A percentile compares a stretch with the other conserved stretches of the same genome.
These are phyloP conservation scores for Kodamaea sp. DNA, from an alignment of 1,139 yeast genomes.

Conservation along the genomic window DNA sequence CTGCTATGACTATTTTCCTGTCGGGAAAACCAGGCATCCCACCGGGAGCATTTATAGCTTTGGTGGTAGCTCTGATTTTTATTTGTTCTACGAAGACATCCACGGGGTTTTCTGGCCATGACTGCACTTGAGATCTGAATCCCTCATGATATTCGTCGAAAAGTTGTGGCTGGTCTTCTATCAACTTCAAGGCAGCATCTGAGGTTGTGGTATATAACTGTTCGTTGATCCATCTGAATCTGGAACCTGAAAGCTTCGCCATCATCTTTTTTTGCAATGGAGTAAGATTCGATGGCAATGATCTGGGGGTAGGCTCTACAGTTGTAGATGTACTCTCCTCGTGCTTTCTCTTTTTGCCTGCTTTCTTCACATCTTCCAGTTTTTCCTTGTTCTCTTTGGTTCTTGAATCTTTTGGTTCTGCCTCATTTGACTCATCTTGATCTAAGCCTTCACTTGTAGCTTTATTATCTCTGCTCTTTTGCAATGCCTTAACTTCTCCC, in stretches of 20 bases:
- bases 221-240: conserved; percentile 98
- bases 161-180: conserved; percentile 79
- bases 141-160: conserved; percentile 96
- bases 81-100: conserved; percentile 80
- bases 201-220: conserved; percentile 86
- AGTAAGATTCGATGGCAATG: conserved; percentile 55
- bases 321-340: conserved; percentile 7
- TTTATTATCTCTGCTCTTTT: conserved; percentile 25
- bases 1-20: conserved; percentile 75
- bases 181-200: conserved; percentile 69
- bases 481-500: conserved; percentile 21
- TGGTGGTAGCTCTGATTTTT: conserved; percentile 53
- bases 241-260: conserved; percentile 89
- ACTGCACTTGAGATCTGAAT: conserved; percentile 87
- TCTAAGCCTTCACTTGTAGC: conserved; percentile 8
- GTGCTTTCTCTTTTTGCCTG: conserved; percentile 9
- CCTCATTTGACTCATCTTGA: conserved; percentile 14
- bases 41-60: conserved; percentile 89
- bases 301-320: conserved; percentile 16
- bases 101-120: conserved; percentile 99
- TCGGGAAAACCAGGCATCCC: conserved; percentile 74
- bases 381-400: conserved; percentile 7
- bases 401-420: conserved; percentile 9
- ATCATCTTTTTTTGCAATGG: conserved; percentile 95
- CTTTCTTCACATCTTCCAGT: conserved; percentile 1